phyloP scores from a whole-genome alignment of 176 grass and related monocot species.

The Metroxylon sagu region DNA sequence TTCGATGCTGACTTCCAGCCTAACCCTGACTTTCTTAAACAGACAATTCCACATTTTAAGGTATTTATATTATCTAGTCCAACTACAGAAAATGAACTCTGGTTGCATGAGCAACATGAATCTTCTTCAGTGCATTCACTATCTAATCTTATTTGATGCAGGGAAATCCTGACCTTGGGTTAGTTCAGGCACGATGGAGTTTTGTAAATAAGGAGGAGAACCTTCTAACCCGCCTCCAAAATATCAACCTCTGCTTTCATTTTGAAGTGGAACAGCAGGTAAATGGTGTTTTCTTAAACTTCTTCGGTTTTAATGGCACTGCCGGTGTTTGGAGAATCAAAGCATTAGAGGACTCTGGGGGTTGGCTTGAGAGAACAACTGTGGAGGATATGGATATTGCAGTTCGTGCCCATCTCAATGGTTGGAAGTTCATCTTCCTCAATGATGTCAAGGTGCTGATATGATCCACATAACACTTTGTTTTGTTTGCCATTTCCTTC shows the following conservation, averaged over 20 bases:
- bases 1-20: conserved; percentile 99
- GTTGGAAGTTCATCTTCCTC: conserved; percentile 98
- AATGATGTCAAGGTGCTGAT: conserved; percentile 78
- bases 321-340: conserved; percentile 96
- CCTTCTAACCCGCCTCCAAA: conserved; percentile 86
- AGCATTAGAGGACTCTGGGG: conserved; percentile 82
- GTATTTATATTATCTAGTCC: conserved; percentile 19
- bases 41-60: conserved; percentile 91
- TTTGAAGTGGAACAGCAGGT: conserved; percentile 99
- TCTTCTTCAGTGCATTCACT: too few relatives aligned
- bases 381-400: conserved; percentile 99
- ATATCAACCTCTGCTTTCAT: conserved; percentile 98
- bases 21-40: conserved; percentile 88
- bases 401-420: conserved; percentile 75
- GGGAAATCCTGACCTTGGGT: conserved; percentile 69
- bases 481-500: too few relatives aligned
- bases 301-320: conserved; percentile 98
- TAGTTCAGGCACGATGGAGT: conserved; percentile 89
- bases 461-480: too few relatives aligned
- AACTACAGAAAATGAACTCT: not conserved
- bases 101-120: too few relatives aligned
- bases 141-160: conserved; percentile 10
- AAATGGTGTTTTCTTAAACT: conserved; percentile 83
- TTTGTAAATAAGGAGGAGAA: conserved; percentile 98
- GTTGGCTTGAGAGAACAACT: conserved; percentile 96